Conservation (phyloP, 2,329 filamentous ascomycete species). For the Plenodomus biglobosus region DNA sequence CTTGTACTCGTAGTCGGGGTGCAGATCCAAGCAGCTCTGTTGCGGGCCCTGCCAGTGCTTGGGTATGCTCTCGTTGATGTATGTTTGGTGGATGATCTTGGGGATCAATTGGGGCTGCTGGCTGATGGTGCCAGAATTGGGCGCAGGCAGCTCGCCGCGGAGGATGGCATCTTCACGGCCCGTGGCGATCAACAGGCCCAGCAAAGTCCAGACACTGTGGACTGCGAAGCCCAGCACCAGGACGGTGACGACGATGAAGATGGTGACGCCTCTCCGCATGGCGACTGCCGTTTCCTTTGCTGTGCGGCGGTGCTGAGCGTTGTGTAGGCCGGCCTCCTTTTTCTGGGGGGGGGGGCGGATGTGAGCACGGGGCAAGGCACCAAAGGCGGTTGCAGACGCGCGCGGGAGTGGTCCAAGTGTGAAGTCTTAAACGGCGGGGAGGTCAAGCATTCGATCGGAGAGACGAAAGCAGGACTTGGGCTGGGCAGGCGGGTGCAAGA, state of each 20-base stretch:
- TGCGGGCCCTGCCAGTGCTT: conserved; percentile 66
- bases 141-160: conserved; percentile 65
- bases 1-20: conserved; percentile 74
- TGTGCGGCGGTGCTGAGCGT: background rate
- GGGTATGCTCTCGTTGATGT: conserved; percentile 70
- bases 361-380: conserved; percentile 2
- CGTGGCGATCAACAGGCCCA: conserved; percentile 69
- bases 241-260: conserved; percentile 67
- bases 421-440: conserved; percentile 10
- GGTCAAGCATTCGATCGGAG: conserved; percentile 16
- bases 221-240: conserved; percentile 65
- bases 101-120: conserved; percentile 65
- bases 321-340: conserved; percentile 24
- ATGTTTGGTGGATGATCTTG: conserved; percentile 78
- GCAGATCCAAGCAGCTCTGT: conserved; percentile 65
- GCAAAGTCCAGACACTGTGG: conserved; percentile 68
- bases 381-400: conserved; percentile 6
- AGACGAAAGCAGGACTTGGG: conserved; percentile 14
- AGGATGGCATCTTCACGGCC: conserved; percentile 67
- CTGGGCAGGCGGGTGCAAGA: conserved; percentile 8
- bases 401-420: conserved; percentile 4
- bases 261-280: conserved; percentile 62
- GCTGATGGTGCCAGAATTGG: conserved; percentile 62
- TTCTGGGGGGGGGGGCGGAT: conserved; percentile 9
- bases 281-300: conserved; percentile 27